Percentiles rank a stretch among this genome's conserved stretches.
These are phyloP conservation scores for Fusarium sp. DNA, from an alignment of 2,329 filamentous ascomycete species.

Conservation along the genomic window DNA sequence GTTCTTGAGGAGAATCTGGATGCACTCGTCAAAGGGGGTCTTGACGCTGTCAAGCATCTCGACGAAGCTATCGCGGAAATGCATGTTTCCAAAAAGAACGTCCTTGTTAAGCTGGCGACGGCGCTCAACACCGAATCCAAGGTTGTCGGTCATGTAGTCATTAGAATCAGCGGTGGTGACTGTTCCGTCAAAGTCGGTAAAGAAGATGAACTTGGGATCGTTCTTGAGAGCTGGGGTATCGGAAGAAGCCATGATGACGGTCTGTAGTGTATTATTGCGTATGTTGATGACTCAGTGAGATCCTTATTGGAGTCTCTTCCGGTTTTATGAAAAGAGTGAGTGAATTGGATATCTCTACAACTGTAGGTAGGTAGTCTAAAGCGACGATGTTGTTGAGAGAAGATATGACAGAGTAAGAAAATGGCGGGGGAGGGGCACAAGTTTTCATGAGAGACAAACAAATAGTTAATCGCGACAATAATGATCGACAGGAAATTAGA, in stretches of 20 bases:
- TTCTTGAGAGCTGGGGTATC: slow-evolving; percentile 68
- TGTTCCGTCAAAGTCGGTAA: slow-evolving; percentile 98
- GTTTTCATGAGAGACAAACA: slow-evolving; percentile 33
- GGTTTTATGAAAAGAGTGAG: not conserved
- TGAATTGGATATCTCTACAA: not conserved
- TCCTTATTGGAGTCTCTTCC: not conserved
- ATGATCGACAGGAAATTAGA: slow-evolving; percentile 28
- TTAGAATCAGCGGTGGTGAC: slow-evolving; percentile 79
- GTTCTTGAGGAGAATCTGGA: slow-evolving; percentile 79
- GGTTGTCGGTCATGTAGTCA: slow-evolving; percentile 84
- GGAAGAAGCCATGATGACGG: slow-evolving; percentile 53
- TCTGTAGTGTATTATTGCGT: not conserved
- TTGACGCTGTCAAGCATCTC: slow-evolving; percentile 92
- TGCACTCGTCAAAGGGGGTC: slow-evolving; percentile 82
- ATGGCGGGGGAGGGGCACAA: slow-evolving; percentile 42
- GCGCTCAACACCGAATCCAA: slow-evolving; percentile 80
- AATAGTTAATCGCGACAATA: slow-evolving; percentile 10
- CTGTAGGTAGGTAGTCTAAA: not conserved
- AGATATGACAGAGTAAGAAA: slow-evolving; percentile 30
- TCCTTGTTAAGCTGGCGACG: slow-evolving; percentile 79
- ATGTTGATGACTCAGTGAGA: not conserved
- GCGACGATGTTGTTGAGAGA: slow-evolving; percentile 15
- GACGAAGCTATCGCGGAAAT: slow-evolving; percentile 87
- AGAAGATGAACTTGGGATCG: slow-evolving; percentile 93
- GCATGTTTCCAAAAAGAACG: slow-evolving; percentile 74